Base-by-base conservation (phyloP, 805 yeast species). In the Wickerhamomyces ciferrii region DNA sequence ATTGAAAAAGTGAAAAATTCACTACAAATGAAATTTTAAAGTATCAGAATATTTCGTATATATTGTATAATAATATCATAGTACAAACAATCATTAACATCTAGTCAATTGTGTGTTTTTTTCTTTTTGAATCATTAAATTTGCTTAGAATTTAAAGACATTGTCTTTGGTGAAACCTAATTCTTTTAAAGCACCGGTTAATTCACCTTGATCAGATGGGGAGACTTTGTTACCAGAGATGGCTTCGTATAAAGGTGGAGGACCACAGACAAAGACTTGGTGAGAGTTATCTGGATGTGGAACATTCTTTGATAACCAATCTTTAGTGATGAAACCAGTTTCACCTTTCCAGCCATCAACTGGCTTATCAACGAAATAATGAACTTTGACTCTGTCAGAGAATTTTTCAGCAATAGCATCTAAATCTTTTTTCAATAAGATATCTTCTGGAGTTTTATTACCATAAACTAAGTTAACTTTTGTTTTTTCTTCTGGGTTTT, bases 131-230 rank as follows among this genome's bases (percentile, higher is more conserved):
- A n/a, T n/a, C n/a, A n/a, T n/a, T n/a, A n/a, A 31, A 9, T 18
- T 4, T 3, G 20, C 10, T 62, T 79, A 91, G 64, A 87, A 91
- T 73, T 94, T 94, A 74, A 79, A 92, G 45, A 94, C 98, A 60
- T 87, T 82, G 48, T 85, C 89, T 71, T 86, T 84, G 67, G 79
- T 71, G 81, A 76, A 91, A 45, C 97, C 97, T 55, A 94, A 78
- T 41, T 92, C 97, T 59, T 81, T 81, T 64, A 94, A 80, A 43
- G 83, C 81, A 62, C 99, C 99, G 25, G 83, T 73, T 48, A 94
- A 78, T 70, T 87, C 96, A 70, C 99, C 99, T 76, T 94, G 99
- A 64, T 91, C 97, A 46, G 83, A 59, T 57, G 96, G 95, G 43
- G 94, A 82, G 41, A 70, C 75, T 79, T 92, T 92, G 58, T 68